phyloP scores from a whole-genome alignment of 495 filamentous ascomycete genomes.

The Penicillium diatomitis region DNA sequence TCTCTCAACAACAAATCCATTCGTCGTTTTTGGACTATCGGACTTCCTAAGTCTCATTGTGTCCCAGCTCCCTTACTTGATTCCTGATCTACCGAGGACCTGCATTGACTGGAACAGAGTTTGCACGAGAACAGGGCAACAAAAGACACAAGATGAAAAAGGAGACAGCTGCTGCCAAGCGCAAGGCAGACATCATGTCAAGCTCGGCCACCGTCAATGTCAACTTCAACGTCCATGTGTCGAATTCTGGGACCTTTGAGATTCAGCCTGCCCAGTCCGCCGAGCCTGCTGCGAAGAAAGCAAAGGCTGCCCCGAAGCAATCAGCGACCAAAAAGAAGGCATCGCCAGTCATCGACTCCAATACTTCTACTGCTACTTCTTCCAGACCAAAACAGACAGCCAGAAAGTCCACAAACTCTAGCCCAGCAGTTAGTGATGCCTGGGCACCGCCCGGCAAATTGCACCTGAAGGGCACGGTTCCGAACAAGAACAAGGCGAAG shows the following conservation, averaged over 20 bases:
- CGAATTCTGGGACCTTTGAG: neutral
- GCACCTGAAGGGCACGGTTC: neutral
- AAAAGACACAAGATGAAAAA: neutral
- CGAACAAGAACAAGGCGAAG: neutral
- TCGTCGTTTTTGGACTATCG: too few relatives aligned
- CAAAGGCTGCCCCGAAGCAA: neutral
- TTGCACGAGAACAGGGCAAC: neutral
- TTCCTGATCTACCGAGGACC: neutral
- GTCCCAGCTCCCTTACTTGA: too few relatives aligned
- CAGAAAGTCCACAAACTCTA: neutral
- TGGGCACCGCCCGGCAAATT: neutral
- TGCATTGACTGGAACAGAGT: neutral
- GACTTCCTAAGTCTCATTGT: too few relatives aligned
- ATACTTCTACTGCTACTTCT: neutral
- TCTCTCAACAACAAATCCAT: too few relatives aligned
- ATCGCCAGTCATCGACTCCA: neutral
- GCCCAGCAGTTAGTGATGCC: neutral
- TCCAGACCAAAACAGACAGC: neutral
- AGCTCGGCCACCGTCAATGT: neutral
- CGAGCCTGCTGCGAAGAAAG: neutral
- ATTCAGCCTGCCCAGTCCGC: neutral
- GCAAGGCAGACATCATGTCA: neutral
- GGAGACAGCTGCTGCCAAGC: neutral
- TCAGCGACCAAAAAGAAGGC: neutral
- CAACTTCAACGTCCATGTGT: neutral